Evolutionary conservation across 805 yeast genomes (phyloP).

Genomic region (Candida loeiensis): DNA sequence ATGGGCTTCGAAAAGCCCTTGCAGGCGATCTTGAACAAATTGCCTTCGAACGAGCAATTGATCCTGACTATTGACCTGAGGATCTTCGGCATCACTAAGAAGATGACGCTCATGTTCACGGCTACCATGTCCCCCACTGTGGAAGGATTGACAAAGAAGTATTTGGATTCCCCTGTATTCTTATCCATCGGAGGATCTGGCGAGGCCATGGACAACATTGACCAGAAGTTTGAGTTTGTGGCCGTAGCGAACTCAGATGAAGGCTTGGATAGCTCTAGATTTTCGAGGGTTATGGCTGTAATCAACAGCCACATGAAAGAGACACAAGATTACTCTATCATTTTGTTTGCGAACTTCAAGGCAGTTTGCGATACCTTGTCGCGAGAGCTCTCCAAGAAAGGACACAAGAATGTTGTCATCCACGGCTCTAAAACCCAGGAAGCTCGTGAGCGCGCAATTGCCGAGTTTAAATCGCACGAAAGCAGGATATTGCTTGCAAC

Average conservation of each 20-base stretch:
- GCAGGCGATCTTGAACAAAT: constrained; percentile 49
- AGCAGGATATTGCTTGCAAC: constrained; percentile 79
- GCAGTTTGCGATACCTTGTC: constrained; percentile 67
- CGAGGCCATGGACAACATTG: constrained; percentile 62
- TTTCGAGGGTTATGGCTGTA: constrained; percentile 40
- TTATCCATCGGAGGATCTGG: constrained; percentile 68
- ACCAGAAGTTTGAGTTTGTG: constrained; percentile 55
- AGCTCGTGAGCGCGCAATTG: constrained; percentile 75
- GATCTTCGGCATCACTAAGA: constrained; percentile 33
- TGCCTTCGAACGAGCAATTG: constrained; percentile 42
- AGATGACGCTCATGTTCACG: constrained; percentile 86
- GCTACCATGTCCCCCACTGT: constrained; percentile 85
- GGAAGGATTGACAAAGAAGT: constrained; percentile 61
- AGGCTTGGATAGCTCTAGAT: constrained; percentile 32
- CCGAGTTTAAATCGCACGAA: constrained; percentile 51
- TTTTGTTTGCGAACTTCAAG: constrained; percentile 78
- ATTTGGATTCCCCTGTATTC: constrained; percentile 57
- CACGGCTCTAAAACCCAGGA: constrained; percentile 89
- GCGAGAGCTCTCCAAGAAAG: constrained; percentile 40
- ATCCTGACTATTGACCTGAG: constrained; percentile 27
- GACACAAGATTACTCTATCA: constrained; percentile 40
- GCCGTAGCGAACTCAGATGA: constrained; percentile 29
- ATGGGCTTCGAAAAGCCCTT: constrained; percentile 89
- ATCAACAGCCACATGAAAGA: constrained; percentile 41
- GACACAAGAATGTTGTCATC: constrained; percentile 50